Evolutionary conservation across 208 protist species (phyloP), one percentile per base, ranked within the genome.

Genomic region (Kentomonas sorsogonicus): DNA sequence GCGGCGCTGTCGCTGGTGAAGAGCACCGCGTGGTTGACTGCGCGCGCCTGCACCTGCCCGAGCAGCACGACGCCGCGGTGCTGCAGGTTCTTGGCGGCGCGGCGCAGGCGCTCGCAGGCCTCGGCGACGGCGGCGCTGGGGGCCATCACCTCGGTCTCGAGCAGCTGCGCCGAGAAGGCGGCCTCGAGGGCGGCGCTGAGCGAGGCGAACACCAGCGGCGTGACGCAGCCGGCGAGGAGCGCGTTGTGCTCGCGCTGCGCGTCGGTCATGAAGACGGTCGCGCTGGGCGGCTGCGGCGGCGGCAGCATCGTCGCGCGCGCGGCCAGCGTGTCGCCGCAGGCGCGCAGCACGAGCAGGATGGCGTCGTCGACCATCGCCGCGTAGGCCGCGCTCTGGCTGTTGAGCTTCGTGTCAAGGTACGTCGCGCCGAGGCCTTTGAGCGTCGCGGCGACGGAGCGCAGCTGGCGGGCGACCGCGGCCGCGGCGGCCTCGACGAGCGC

Each of bases 371-470:
- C 72, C 18, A 79, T 43, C 4, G 34, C 55, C 16, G 44, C 66
- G 58, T 79, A 79, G 22, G 66, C 46, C 6, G 50, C 22, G 48
- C 55, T 69, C 56, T 83, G 71, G 2, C 72, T 48, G 45, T 65
- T 73, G 46, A 74, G 63, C 1, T 65, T 66, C 22, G 74, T 69
- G 53, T 80, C 66, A 22, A 92, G 69, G 62, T 92, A 86, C 47
- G 79, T 85, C 27, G 74, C 74, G 7, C 73, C 77, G 29, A 92
- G 64, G 39, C 72, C 67, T 36, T 79, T 83, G 40, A 92, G 65
- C 6, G 81, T 83, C 7, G 57, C 59, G 2, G 78, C 69, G 22
- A 82, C 62, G 46, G 84, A 71, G 51, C 74, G 74, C 26, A 92
- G 55, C 48, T 83, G 79, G 27, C 65, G 63, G 18, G 66, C 56